Conservation (phyloP, 129 eudicot genomes). For the Flaveria trinervia region DNA sequence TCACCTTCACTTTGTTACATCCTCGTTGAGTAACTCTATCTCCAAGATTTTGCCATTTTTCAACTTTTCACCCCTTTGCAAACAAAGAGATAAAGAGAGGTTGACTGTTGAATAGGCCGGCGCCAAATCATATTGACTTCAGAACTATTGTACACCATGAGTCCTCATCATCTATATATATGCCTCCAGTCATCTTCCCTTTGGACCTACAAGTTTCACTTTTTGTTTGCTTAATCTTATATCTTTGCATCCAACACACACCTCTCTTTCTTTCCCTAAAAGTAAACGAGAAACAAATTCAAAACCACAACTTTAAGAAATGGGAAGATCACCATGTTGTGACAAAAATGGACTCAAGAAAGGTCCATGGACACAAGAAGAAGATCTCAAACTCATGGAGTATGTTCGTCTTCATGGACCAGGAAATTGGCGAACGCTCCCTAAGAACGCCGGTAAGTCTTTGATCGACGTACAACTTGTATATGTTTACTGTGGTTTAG, state of each 20-base stretch:
- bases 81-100: constrained; percentile 34
- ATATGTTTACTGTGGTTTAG: not conserved
- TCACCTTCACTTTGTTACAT: constrained; percentile 22
- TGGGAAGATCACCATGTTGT: constrained; percentile 83
- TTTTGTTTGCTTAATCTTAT: constrained; percentile 29
- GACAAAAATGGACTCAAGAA: constrained; percentile 78
- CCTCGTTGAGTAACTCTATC: constrained; percentile 24
- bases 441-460: constrained; percentile 65
- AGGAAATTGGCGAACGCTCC: constrained; percentile 77
- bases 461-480: not conserved
- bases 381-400: constrained; percentile 65
- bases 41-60: constrained; percentile 28
- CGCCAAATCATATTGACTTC: constrained; percentile 73
- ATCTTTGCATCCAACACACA: constrained; percentile 12
- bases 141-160: constrained; percentile 11
- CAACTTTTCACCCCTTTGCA: constrained; percentile 35
- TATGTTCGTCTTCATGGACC: constrained; percentile 62
- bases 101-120: constrained; percentile 55
- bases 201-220: constrained; percentile 43
- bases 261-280: not conserved
- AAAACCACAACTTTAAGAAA: constrained; percentile 15
- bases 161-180: constrained; percentile 42
- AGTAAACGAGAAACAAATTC: constrained; percentile 23
- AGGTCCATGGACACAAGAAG: constrained; percentile 89
- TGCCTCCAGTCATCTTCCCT: constrained; percentile 36